Conservation (phyloP, 345 rosid species). For the Xanthoceras sorbifolium region DNA sequence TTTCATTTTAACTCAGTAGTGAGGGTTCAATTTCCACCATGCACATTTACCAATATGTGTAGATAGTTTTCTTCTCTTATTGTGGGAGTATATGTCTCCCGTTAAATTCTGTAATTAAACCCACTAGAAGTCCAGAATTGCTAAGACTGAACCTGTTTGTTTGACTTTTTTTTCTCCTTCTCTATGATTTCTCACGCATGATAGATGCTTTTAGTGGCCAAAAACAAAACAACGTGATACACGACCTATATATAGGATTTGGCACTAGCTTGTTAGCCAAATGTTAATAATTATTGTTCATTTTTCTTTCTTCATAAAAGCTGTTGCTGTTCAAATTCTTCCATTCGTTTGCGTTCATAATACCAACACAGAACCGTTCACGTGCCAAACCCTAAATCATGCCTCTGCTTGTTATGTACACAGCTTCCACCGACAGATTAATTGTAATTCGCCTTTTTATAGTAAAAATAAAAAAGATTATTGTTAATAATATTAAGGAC, state of each 20-base stretch:
- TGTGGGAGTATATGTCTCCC: too few species aligned
- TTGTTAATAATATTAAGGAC: too few species aligned
- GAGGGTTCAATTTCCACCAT: too few species aligned
- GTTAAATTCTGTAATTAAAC: too few species aligned
- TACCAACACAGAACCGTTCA: constrained; percentile 3
- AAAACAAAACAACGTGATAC: constrained; percentile 23
- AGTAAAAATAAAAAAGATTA: background rate
- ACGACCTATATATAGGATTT: constrained; percentile 17
- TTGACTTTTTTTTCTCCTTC: constrained; percentile 1
- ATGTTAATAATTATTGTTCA: constrained; percentile 19
- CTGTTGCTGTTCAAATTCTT: background rate
- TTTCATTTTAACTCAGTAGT: too few species aligned
- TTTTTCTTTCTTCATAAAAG: background rate
- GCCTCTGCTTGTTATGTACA: background rate
- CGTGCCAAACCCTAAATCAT: background rate
- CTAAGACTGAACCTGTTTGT: background rate
- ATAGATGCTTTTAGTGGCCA: constrained; percentile 24
- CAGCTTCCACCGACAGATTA: background rate
- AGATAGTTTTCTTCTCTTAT: too few species aligned
- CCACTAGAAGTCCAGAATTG: too few species aligned
- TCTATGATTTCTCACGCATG: constrained; percentile 19
- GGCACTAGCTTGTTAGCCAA: constrained; percentile 2
- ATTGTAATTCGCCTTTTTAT: background rate
- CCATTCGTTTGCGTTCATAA: background rate
- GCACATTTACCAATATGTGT: too few species aligned